phyloP scores from a whole-genome alignment of 768 basidiomycete species.

The Suillus discolor region DNA sequence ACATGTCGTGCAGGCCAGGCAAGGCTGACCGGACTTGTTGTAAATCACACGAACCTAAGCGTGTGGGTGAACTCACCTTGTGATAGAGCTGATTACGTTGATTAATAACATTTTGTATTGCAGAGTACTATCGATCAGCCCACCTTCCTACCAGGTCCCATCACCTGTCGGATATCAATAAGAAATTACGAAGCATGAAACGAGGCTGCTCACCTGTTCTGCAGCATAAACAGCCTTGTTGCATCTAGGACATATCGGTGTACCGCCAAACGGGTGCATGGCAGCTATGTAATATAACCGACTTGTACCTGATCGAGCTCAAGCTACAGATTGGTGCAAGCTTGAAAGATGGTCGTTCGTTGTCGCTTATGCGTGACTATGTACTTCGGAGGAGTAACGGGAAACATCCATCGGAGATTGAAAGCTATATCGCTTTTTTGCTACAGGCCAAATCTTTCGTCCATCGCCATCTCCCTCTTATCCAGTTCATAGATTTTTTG shows the following conservation, averaged over 20 bases:
- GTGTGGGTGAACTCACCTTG: constrained; percentile 48
- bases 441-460: constrained; percentile 14
- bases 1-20: constrained; percentile 77
- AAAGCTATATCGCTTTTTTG: constrained; percentile 32
- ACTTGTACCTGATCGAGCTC: not conserved
- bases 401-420: constrained; percentile 40
- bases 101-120: constrained; percentile 4
- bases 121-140: constrained; percentile 22
- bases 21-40: constrained; percentile 51
- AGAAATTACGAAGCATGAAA: constrained; percentile 2
- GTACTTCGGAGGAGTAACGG: not conserved
- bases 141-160: constrained; percentile 91
- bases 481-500: constrained; percentile 30
- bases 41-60: constrained; percentile 8
- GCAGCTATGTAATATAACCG: constrained; percentile 8
- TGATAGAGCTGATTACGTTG: constrained; percentile 65
- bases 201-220: constrained; percentile 63
- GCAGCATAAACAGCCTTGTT: constrained; percentile 81
- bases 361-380: not conserved
- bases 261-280: constrained; percentile 77
- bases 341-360: not conserved
- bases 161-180: constrained; percentile 47
- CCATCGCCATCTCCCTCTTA: constrained; percentile 23
- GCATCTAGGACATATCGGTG: constrained; percentile 74
- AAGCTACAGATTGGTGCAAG: not conserved